Evolutionary conservation across 176 grass and related monocot genomes (phyloP).

Genomic region (Eleusine indica): DNA sequence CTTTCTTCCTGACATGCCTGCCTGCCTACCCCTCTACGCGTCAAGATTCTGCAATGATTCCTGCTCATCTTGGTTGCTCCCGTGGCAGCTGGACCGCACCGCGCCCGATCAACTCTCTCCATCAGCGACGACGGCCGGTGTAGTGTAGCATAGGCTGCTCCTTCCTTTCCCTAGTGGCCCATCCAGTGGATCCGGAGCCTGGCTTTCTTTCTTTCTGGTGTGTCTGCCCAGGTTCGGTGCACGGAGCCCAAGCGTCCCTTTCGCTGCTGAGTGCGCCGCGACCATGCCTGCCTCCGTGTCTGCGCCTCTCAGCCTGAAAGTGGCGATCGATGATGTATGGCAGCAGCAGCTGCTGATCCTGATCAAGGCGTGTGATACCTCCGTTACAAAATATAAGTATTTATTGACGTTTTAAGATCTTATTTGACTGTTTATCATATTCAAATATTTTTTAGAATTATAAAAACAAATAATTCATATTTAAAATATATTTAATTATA

Average conservation of each 20-base stretch:
- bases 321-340: not conserved
- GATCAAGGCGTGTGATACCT: not conserved
- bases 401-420: too few species aligned
- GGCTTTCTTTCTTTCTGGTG: not conserved
- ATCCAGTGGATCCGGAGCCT: constrained; percentile 2
- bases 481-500: too few species aligned
- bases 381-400: too few species aligned
- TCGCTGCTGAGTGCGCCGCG: constrained; percentile 42
- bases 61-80: not conserved
- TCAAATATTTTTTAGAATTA: too few species aligned
- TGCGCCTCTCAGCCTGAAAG: not conserved
- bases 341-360: not conserved
- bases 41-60: constrained; percentile 42
- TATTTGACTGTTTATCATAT: too few species aligned
- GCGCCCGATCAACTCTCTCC: constrained; percentile 2
- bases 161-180: not conserved
- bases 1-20: constrained; percentile 22
- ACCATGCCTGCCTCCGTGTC: constrained; percentile 30
- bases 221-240: constrained; percentile 34
- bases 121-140: not conserved
- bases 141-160: not conserved
- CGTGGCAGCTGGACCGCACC: constrained; percentile 57
- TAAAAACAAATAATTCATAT: too few species aligned
- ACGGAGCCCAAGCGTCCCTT: constrained; percentile 27
- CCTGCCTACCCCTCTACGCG: constrained; percentile 1